phyloP scores from a whole-genome alignment of 2,329 filamentous ascomycete species.

The Ophiobolus disseminans region DNA sequence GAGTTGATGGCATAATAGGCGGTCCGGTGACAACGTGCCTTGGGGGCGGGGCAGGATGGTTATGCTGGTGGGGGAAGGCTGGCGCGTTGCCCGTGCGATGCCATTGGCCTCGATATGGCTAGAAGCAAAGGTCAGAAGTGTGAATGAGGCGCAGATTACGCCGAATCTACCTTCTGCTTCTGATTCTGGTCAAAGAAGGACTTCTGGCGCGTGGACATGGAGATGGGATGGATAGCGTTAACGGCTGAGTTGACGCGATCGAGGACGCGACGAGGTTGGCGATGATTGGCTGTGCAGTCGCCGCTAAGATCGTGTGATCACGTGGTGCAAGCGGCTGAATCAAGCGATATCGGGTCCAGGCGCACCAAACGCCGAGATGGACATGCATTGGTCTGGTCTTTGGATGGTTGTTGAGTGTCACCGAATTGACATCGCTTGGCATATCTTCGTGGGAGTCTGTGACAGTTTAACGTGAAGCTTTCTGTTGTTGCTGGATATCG shows the following conservation, averaged over 20 bases:
- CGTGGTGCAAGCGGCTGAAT: conserved; percentile 6
- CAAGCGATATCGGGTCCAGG: neutral
- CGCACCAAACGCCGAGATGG: neutral
- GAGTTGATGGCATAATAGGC: conserved; percentile 58
- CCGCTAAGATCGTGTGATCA: conserved; percentile 12
- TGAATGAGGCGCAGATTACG: neutral
- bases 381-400: neutral
- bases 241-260: conserved; percentile 14
- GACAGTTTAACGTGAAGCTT: neutral
- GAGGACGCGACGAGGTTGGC: conserved; percentile 21
- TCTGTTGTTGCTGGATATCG: conserved; percentile 1
- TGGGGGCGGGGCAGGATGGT: conserved; percentile 34
- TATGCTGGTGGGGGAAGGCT: conserved; percentile 31
- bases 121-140: conserved; percentile 3
- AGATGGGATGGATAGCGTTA: conserved; percentile 19
- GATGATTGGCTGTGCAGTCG: conserved; percentile 2
- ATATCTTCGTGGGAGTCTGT: neutral
- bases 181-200: conserved; percentile 60
- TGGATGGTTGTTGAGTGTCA: too few species aligned
- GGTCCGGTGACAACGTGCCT: conserved; percentile 45
- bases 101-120: conserved; percentile 47
- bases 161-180: conserved; percentile 47
- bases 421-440: conserved; percentile 7
- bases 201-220: conserved; percentile 57
- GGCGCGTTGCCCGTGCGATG: conserved; percentile 40